Evolutionary conservation across 2,329 filamentous ascomycete genomes (phyloP), one percentile per base, ranked within the genome.

Genomic region (Ceratocystis cacaofunesta): DNA sequence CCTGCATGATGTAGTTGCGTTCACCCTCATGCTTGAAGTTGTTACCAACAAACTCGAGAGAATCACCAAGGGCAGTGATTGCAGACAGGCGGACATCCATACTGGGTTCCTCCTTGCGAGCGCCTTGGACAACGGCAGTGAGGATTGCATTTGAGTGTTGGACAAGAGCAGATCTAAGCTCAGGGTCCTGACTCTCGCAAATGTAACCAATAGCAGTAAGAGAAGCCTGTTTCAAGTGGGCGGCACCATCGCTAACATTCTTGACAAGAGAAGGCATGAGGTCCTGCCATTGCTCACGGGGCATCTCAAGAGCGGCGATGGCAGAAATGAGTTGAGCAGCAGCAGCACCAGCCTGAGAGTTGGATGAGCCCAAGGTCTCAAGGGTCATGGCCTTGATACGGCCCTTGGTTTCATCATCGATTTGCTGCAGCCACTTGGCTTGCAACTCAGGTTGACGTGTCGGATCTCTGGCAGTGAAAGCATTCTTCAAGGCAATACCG

Each of bases 1-100:
- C 94, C 80, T 99, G 94, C 94, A 99, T 99, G 74, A 99, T 99
- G 80, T 97, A 99, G 80, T 99, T 99, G 71, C 94, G 87, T 82
- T 99, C 94, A 72, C 92, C 94, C 77, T 99, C 94, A 72, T 97
- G 94, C 78, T 96, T 95, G 77, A 99, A 99, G 79, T 99, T 99
- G 78, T 90, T 95, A 70, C 91, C 85, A 67, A 99, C 92, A 73
- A 99, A 99, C 76, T 99, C 94, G 68, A 97, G 86, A 48, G 92
- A 96, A 77, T 99, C 94, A 71, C 92, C 90, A 57, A 99, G 86
- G 58, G 94, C 94, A 62, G 89, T 89, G 74, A 99, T 94, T 73
- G 94, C 94, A 63, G 94, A 90, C 70, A 91, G 83, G 70, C 94
- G 90, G 68, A 99, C 92, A 73, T 99, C 92, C 70, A 79, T 76